Evolutionary conservation across 169 alveolate species (phyloP), one percentile per base, ranked within the genome.

Genomic region (Eimeria necatrix): DNA sequence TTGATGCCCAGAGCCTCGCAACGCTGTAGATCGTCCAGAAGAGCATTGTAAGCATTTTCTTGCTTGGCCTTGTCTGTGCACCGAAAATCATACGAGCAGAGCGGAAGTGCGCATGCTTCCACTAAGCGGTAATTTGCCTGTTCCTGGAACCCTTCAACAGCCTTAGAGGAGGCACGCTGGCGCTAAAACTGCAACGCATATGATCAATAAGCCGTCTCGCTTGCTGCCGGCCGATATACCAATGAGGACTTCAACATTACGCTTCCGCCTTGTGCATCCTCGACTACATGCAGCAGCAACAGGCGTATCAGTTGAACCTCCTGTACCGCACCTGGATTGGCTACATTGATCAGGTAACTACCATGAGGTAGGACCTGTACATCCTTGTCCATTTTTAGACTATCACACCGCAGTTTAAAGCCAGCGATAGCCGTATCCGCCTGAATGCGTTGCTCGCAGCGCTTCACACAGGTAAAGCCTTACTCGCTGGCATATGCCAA

Each of bases 281-380:
- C 41, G 41, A 32, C 41, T 32, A 32, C 2, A 32, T 32, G 41
- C 41, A 2, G 41, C 2, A 2, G 41, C 41, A 32, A 32, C 0
- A 32, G 41, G 41, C 41, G 41, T 32, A 32, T 32, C 41, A 32
- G 41, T 32, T 32, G 41, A 32, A 32, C 41, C 41, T 32, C 18
- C 64, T 12, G 32, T 46, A 7, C 41, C 80, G 81, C 93, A 97
- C 98, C 98, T 9, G 99, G 99, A 70, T 98, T 98, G 24, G 99
- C 99, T 61, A 98, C 48, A 94, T 98, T 98, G 52, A 98, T 97
- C 94, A 98, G 95, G 88, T 97, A 98, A 18, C 99, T 97, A 8
- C 98, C 99, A 87, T 98, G 99, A 2, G 99, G 99, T 61, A 98
- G 94, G 64, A 98, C 95, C 83, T 93, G 97, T 56, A 41, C 53